Base-by-base conservation (phyloP, 2,329 filamentous ascomycete genomes). In the Aspergillus pseudoviridinutans region DNA sequence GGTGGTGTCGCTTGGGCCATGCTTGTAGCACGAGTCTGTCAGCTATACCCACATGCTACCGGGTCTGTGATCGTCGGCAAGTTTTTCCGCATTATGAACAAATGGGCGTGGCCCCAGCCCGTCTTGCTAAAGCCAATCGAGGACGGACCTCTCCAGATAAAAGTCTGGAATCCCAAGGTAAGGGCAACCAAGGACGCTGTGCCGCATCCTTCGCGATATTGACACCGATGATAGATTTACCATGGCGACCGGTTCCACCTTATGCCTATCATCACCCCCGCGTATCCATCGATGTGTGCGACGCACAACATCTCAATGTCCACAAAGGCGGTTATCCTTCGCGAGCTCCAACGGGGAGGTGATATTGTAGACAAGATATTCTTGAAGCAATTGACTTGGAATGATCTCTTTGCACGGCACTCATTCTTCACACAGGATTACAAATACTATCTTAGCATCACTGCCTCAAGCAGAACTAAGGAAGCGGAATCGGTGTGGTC, bases 1-100 rank as follows among this genome's bases (percentile, higher is more conserved):
- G 94, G 94, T 66, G 94, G 94, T 76, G 92, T 99, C 44, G 94
- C 94, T 4, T 99, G 93, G 91, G 94, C 93, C 12, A 97, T 99
- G 89, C 84, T 99, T 69, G 92, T 97, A 28, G 94, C 94, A 53
- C 85, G 94, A 62, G 90, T 97, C 46, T 97, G 94, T 74, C 94
- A 99, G 74, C 83, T 99, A 17, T 99, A 97, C 68, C 94, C 94
- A 14, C 92, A 91, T 71, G 94, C 94, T 6, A 90, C 91, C 8
- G 90, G 90, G 20, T 91, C 92, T 1, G 89, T 92, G 25, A 88
- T 99, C 56, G 88, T 99, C 44, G 85, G 87, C 70, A 97, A 96
- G 73, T 97, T 99, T 80, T 99, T 97, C 76, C 83, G 89, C 65
- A 88, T 99, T 63, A 91, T 97, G 79, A 85, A 86, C 63, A 86